A percentile compares a stretch with the other conserved stretches of the same genome.
Conservation (phyloP, 2,329 filamentous ascomycete species). For the Aureobasidium subglaciale region DNA sequence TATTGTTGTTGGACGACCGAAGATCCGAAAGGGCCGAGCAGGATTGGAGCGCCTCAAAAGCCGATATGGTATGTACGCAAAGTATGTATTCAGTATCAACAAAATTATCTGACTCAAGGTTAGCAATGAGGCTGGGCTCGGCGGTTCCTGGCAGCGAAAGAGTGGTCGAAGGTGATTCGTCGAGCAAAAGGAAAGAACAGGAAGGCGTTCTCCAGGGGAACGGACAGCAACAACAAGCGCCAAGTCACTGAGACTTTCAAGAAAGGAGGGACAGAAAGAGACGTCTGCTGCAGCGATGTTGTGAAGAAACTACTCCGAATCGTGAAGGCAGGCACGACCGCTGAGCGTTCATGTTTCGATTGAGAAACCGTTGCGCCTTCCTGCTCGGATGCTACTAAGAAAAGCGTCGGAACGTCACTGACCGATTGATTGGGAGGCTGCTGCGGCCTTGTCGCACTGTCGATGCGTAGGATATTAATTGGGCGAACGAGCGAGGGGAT, state of each 20-base stretch:
- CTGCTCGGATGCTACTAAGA: conserved; percentile 6
- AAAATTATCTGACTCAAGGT: conserved; percentile 9
- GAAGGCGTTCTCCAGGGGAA: conserved; percentile 4
- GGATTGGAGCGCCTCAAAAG: not conserved
- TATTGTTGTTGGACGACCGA: not conserved
- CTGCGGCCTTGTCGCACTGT: not conserved
- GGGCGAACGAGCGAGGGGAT: not conserved
- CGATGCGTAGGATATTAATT: conserved; percentile 7
- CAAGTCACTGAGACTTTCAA: conserved; percentile 2
- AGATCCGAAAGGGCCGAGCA: conserved; percentile 5
- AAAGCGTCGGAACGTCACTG: conserved; percentile 13
- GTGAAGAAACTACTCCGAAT: not conserved
- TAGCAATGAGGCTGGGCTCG: conserved; percentile 2
- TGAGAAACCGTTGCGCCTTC: conserved; percentile 7
- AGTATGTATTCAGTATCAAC: conserved; percentile 7
- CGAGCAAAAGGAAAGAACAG: not conserved
- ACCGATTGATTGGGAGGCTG: conserved; percentile 7
- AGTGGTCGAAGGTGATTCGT: conserved; percentile 5
- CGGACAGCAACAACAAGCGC: conserved; percentile 4
- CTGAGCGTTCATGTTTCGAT: conserved; percentile 10
- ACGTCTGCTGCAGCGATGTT: conserved; percentile 2
- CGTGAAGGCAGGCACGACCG: not conserved
- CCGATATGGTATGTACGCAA: conserved; percentile 4
- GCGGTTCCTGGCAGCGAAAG: conserved; percentile 2
- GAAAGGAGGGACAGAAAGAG: not conserved